Base-by-base conservation (phyloP, 495 filamentous ascomycete genomes). In the Annulohypoxylon nitens region DNA sequence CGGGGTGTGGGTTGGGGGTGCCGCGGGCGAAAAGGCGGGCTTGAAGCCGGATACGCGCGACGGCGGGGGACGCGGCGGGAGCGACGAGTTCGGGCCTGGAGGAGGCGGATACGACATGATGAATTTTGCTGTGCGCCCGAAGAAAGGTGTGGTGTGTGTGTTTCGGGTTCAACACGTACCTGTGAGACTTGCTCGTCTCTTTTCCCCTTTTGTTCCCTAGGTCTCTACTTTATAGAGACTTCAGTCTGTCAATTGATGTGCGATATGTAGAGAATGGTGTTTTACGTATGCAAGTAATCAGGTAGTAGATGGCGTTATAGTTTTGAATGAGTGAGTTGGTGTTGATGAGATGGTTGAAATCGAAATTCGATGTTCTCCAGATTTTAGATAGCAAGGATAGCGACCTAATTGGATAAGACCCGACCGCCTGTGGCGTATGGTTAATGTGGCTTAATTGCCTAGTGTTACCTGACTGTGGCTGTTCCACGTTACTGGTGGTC, bases 21-120 rank as follows among this genome's bases (percentile, higher is more conserved):
- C 70, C 34, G 81, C 78, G 30, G 84, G 69, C 34, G 87, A 80
- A 78, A 88, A 91, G 48, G 89, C 83, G 47, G 88, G 85, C 68
- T 90, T 87, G 81, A 89, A 89, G 53, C 87, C 81, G 26, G 88
- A 81, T 39, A 85, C 81, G 26, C 90, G 84, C 37, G 91, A 82
- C 33, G 90, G 89, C 16, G 94, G 94, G 33, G 94, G 94, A 30
- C 93, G 92, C 55, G 95, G 90, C 55, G 95, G 95, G 39, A 98
- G 91, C 59, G 92, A 88, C 64, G 76, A 81, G 67, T 81, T 88
- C 77, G 92, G 88, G 91, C 93, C 93, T 92, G 94, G 93, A 90
- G 93, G 93, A 76, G 93, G 92, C 78, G 93, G 92, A 87, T 94
- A 94, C 82, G 94, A 91, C 94, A 97, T 97, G 91, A 92, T 94